Percentiles rank a stretch among this genome's conserved stretches.
These are phyloP conservation scores for Platismatia glauca DNA, from an alignment of 495 filamentous ascomycete species.

Conservation along the genomic window DNA sequence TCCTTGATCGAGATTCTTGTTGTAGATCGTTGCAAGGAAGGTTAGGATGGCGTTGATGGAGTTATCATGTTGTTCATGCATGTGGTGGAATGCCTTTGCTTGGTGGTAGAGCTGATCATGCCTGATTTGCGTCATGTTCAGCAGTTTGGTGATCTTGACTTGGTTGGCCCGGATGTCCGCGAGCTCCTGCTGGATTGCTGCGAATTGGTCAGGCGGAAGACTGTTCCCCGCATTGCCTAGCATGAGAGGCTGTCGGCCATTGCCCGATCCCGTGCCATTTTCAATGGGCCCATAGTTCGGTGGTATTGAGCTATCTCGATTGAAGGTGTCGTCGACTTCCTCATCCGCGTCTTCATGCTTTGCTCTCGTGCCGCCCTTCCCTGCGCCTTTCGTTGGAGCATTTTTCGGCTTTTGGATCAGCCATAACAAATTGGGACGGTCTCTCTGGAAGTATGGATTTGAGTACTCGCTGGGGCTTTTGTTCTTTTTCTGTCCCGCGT, in stretches of 20 bases:
- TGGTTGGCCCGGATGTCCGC: conserved; percentile 77
- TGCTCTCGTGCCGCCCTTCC: conserved; percentile 42
- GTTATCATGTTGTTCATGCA: conserved; percentile 92
- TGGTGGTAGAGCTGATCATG: conserved; percentile 86
- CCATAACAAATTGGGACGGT: conserved; percentile 90
- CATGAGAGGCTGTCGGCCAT: conserved; percentile 31
- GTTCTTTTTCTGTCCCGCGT: conserved; percentile 89
- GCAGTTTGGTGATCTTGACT: conserved; percentile 67
- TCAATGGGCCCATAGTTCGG: conserved; percentile 32
- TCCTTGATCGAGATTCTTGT: conserved; percentile 60
- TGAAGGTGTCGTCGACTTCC: conserved; percentile 50
- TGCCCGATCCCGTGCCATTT: conserved; percentile 6
- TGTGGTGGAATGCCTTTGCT: conserved; percentile 76
- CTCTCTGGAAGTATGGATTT: conserved; percentile 91
- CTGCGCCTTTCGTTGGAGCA: conserved; percentile 40
- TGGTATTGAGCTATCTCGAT: conserved; percentile 26
- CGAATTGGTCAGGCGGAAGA: conserved; percentile 69
- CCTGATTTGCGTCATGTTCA: conserved; percentile 68
- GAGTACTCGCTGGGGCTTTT: conserved; percentile 98
- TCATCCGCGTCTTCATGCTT: conserved; percentile 67
- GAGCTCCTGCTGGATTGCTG: conserved; percentile 68
- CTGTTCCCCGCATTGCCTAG: conserved; percentile 32
- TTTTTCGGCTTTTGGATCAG: conserved; percentile 95
- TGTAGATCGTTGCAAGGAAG: conserved; percentile 93
- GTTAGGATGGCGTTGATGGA: conserved; percentile 97